These are phyloP conservation scores for Effrenium voratum DNA, from an alignment of 73 alveolate species.

Conservation along the genomic window DNA sequence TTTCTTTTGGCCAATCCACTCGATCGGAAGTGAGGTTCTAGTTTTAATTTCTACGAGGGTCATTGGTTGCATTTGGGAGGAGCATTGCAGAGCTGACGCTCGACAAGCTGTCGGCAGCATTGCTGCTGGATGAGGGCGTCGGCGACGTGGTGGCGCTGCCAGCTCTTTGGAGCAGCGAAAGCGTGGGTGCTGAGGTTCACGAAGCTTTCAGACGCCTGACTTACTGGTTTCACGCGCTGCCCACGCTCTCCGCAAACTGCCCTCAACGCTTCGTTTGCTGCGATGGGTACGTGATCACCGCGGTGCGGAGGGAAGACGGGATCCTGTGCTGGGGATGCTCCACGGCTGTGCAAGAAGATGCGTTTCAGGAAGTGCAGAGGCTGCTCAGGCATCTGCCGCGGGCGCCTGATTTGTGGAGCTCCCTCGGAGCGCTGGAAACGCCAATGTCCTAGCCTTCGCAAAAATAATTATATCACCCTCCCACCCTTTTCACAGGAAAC, in stretches of 20 bases:
- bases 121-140: slow-evolving; percentile 51
- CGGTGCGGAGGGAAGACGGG: slow-evolving; percentile 61
- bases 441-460: too few species aligned
- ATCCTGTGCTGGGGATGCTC: slow-evolving; percentile 66
- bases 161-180: slow-evolving; percentile 5
- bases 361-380: slow-evolving; percentile 6
- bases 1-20: too few species aligned
- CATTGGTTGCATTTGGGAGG: too few species aligned
- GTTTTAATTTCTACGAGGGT: too few species aligned
- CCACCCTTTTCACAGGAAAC: too few species aligned
- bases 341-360: background rate
- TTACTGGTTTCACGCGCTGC: slow-evolving; percentile 73
- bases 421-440: slow-evolving; percentile 69
- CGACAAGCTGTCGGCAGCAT: slow-evolving; percentile 42
- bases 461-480: too few species aligned
- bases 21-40: too few species aligned
- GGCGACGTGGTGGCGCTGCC: slow-evolving; percentile 63
- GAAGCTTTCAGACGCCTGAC: background rate
- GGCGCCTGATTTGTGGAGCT: slow-evolving; percentile 62
- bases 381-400: slow-evolving; percentile 56
- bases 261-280: slow-evolving; percentile 59
- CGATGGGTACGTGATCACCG: slow-evolving; percentile 48
- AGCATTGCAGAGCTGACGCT: too few species aligned
- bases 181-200: background rate
- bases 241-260: slow-evolving; percentile 20